Evolutionary conservation across 805 yeast genomes (phyloP), one percentile per base, ranked within the genome.

Genomic region (Pichia thaimueangensis): DNA sequence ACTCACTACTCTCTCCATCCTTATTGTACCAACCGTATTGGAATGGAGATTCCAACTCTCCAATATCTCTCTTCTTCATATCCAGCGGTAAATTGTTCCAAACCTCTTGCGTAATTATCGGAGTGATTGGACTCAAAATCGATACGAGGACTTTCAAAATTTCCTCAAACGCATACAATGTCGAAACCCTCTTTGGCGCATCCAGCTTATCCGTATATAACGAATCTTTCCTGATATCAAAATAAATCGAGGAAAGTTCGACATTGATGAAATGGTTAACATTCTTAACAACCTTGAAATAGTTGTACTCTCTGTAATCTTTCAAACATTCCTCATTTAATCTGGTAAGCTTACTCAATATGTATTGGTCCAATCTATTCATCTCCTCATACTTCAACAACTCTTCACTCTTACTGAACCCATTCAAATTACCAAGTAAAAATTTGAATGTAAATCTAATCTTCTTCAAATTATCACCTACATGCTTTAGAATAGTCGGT

Each of bases 141-240:
- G 85, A 73, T n/a, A 78, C 59, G 54, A 87, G 84, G 0, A 78
- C 70, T 33, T 67, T 68, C 15, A 87, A 64, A 12, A 86, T 67
- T 48, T 78, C 72, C 24, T 60, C 56, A 39, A 93, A 65, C 0
- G 83, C 91, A 4, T 84, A 79, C 59, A 84, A 91, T 7, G 68
- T 68, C 2, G 79, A 65, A 41, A 74, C 65, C 43, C 95, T 71
- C 15, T 73, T 67, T 2, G 56, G 33, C 0, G 82, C 74, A 23
- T 62, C 59, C 1, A 53, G 39, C 0, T 60, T 48, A 47, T 85
- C 93, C 0, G 95, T 83, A 59, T 93, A 93, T 15, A 93, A 68
- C 37, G 83, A 68, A 56, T 93, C 97, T 56, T 93, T 93, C 30
- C 83, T 76, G 23, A 86, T 72, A 55, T 87, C 95, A 61, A 93